These are phyloP conservation scores for Aureobasidium sp. DNA, from an alignment of 2,329 filamentous ascomycete genomes.

Conservation along the genomic window DNA sequence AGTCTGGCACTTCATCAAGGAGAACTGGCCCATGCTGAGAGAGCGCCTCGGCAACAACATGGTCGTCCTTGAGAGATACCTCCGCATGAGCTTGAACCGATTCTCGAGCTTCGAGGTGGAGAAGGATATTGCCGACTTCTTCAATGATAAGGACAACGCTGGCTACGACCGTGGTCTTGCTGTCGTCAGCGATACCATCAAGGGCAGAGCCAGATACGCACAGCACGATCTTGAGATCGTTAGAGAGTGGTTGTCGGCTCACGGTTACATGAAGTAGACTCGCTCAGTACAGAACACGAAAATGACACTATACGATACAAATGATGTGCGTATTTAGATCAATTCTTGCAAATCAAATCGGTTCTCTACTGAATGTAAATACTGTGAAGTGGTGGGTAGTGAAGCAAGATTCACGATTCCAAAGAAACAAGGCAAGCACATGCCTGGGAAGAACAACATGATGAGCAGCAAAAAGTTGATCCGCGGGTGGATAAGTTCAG, in stretches of 20 bases:
- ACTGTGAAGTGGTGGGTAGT: not conserved
- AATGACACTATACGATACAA: not conserved
- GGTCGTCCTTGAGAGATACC: conserved; percentile 81
- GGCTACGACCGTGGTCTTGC: conserved; percentile 81
- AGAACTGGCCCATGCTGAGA: conserved; percentile 70
- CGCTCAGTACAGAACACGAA: not conserved
- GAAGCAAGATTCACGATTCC: not conserved
- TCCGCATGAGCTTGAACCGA: conserved; percentile 69
- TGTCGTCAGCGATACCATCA: conserved; percentile 79
- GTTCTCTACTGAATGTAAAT: not conserved
- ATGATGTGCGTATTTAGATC: not conserved
- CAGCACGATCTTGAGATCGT: conserved; percentile 66
- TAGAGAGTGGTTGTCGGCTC: conserved; percentile 67
- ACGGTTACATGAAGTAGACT: conserved; percentile 43
- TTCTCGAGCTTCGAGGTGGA: conserved; percentile 66
- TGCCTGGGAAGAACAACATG: not conserved
- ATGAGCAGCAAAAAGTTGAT: no score
- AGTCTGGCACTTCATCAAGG: conserved; percentile 80
- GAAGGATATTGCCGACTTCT: conserved; percentile 76
- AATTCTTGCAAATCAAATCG: not conserved
- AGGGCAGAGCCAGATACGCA: conserved; percentile 75
- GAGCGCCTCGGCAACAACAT: conserved; percentile 71
- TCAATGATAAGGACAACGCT: conserved; percentile 75
- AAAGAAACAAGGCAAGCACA: not conserved
- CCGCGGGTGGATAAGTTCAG: no score